phyloP scores from a whole-genome alignment of 2,329 filamentous ascomycete species.

The Alternaria sp. region DNA sequence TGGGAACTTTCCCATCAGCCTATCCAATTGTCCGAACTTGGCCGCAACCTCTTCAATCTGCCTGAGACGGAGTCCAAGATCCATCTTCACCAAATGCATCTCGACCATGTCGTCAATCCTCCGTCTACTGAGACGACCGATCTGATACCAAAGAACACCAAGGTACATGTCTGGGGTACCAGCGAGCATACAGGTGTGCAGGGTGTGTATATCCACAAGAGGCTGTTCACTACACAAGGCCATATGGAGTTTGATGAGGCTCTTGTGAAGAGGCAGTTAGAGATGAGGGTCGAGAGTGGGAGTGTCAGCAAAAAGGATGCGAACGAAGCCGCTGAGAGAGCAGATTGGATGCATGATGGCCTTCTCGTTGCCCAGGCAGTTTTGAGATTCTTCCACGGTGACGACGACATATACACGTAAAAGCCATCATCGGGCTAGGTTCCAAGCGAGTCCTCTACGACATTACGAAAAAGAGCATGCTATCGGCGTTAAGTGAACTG shows the following conservation, averaged over 20 bases:
- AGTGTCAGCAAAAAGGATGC: slow-evolving; percentile 47
- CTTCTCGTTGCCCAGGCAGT: slow-evolving; percentile 37
- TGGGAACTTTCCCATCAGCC: slow-evolving; percentile 56
- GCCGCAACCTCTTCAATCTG: slow-evolving; percentile 51
- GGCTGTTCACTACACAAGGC: slow-evolving; percentile 56
- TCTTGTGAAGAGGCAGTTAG: slow-evolving; percentile 55
- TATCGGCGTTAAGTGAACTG: not conserved
- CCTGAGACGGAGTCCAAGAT: slow-evolving; percentile 39
- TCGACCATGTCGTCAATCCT: slow-evolving; percentile 51
- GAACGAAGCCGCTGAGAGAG: slow-evolving; percentile 41
- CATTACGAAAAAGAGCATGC: not conserved
- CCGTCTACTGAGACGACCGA: slow-evolving; percentile 35
- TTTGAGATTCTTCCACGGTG: slow-evolving; percentile 41
- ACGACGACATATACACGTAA: slow-evolving; percentile 33
- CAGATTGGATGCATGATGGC: slow-evolving; percentile 43
- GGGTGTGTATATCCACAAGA: slow-evolving; percentile 53
- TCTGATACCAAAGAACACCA: slow-evolving; percentile 40
- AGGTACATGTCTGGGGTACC: slow-evolving; percentile 58
- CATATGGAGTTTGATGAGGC: slow-evolving; percentile 56
- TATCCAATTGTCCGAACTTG: slow-evolving; percentile 50
- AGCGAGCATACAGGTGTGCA: slow-evolving; percentile 55
- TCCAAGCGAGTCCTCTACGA: not conserved
- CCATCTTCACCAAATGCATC: slow-evolving; percentile 56
- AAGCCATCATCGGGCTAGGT: not conserved
- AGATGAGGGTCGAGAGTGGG: slow-evolving; percentile 53